Conservation (phyloP, 75 land plant genomes). For the Picea glauca region DNA sequence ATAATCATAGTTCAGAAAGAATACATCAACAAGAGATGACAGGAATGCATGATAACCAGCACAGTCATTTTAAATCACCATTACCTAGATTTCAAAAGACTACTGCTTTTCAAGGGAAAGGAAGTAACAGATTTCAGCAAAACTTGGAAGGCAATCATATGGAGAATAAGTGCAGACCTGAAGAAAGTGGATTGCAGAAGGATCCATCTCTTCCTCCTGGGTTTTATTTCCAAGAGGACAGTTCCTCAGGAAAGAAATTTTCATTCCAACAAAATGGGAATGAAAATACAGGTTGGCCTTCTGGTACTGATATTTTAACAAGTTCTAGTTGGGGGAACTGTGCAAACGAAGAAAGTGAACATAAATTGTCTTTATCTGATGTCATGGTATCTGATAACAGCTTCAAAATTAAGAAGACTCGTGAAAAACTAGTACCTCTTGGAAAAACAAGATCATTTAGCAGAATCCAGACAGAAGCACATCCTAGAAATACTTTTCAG, state of each 20-base stretch:
- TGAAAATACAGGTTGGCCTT: not conserved
- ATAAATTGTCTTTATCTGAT: not conserved
- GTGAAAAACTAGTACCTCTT: not conserved
- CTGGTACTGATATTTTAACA: not conserved
- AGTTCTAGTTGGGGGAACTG: not conserved
- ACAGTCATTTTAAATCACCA: not conserved
- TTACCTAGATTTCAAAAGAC: no score
- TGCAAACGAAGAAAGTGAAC: not conserved
- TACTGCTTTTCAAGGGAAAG: not conserved
- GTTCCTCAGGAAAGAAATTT: not conserved
- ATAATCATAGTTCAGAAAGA: not conserved
- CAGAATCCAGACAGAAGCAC: not conserved
- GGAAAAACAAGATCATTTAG: not conserved
- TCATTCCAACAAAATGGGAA: not conserved
- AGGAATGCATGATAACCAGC: not conserved
- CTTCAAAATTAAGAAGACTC: not conserved
- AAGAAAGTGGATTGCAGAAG: not conserved
- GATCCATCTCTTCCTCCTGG: slow-evolving; percentile 3
- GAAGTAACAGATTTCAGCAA: not conserved
- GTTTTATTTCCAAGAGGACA: not conserved
- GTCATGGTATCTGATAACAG: not conserved
- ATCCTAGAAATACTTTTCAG: not conserved
- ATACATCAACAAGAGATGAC: not conserved
- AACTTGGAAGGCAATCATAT: not conserved
- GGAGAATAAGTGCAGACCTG: not conserved